Conservation (phyloP, 148 eudicot genomes). For the Rheum nobile region DNA sequence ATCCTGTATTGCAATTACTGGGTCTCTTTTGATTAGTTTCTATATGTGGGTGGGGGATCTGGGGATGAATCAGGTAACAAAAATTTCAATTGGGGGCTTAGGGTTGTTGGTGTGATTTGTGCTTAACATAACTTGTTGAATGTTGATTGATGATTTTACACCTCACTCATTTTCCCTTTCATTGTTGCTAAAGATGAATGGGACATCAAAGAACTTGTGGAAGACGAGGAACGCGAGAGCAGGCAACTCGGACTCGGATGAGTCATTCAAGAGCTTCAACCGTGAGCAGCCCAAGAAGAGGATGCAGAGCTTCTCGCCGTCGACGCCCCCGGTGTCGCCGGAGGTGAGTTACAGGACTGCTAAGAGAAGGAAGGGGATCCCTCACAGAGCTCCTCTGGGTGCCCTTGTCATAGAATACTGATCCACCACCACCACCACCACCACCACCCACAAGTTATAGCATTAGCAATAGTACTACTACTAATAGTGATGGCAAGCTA, state of each 20-base stretch:
- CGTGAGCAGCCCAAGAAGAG: slow-evolving; percentile 11
- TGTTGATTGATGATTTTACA: too few relatives aligned
- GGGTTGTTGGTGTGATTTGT: too few relatives aligned
- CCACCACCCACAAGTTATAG: neutral
- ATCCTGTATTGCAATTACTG: too few relatives aligned
- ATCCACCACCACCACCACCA: neutral
- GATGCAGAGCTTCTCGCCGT: slow-evolving; percentile 22
- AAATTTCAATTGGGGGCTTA: too few relatives aligned
- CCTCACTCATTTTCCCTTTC: neutral
- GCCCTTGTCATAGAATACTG: slow-evolving; percentile 24
- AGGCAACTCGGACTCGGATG: slow-evolving; percentile 14
- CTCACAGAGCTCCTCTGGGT: slow-evolving; percentile 28
- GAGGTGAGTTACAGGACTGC: slow-evolving; percentile 15
- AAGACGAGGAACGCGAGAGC: neutral
- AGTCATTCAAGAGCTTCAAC: slow-evolving; percentile 11
- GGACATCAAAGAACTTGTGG: slow-evolving; percentile 24
- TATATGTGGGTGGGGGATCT: too few relatives aligned
- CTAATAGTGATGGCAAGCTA: slow-evolving; percentile 2
- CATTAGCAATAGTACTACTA: neutral
- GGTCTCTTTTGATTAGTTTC: too few relatives aligned
- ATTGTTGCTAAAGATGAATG: slow-evolving; percentile 17
- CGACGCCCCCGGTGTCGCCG: slow-evolving; percentile 19
- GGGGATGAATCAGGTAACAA: too few relatives aligned
- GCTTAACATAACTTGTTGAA: too few relatives aligned
- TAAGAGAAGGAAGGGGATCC: slow-evolving; percentile 28